Base-by-base conservation (phyloP, 495 filamentous ascomycete genomes). In the Podospora comata region DNA sequence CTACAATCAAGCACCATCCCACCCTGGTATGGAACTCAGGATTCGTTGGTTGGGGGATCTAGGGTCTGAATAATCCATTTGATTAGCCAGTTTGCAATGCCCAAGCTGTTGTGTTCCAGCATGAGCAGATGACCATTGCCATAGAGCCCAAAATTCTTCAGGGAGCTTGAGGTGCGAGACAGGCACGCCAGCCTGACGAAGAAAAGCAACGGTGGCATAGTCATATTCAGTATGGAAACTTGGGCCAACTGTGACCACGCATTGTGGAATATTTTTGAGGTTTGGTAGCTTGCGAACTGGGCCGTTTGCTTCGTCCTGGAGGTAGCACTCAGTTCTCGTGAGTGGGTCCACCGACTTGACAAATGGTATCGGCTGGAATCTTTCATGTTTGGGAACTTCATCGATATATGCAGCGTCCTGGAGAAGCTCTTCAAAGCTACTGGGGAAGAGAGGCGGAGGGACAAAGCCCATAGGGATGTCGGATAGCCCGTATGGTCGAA, bases 41-140 rank as follows among this genome's bases (percentile, higher is more conserved):
- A 11, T 5, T 39, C 1, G 34, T 5, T 39, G 34, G 5, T 39
- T 3, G 34, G 34, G 11, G 5, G 5, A 11, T 11, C 5, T 5
- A 39, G 5, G 34, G 5, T 4, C 34, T 4, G 34, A 1, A 39
- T 39, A 39, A 26, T 18, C 39, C 28, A 70, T 3, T 30, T 62
- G 34, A 65, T 71, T 18, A 87, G 60, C 27, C 76, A 64, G 9
- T 63, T 72, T 2, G 84, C 85, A 64, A 87, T 79, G 4, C 77
- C 71, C 61, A 83, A 76, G 69, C 81, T 88, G 64, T 89, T 89
- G 79, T 81, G 85, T 78, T 89, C 87, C 69, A 89, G 74, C 68
- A 87, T 87, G 63, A 84, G 77, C 73, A 89, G 79, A 74, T 89
- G 86, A 11, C 83, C 86, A 72, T 89, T 89, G 2, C 88, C 87